Conservation (phyloP, 352 stramenopile genomes). For the Phytopythium sindhum region DNA sequence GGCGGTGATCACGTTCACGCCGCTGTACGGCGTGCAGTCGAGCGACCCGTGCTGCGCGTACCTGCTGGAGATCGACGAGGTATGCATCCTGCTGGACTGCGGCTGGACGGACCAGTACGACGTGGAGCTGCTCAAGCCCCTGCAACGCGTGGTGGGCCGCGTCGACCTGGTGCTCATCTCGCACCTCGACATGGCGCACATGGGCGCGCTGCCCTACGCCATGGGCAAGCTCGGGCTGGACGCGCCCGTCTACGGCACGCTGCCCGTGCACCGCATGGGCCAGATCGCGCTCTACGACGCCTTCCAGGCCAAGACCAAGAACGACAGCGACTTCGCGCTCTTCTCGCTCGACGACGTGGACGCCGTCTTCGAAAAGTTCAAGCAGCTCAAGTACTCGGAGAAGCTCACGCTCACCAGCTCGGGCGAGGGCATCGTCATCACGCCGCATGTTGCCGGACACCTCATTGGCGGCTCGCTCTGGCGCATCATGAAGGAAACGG, state of each 20-base stretch:
- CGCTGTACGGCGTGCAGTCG: conserved; percentile 85
- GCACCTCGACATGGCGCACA: conserved; percentile 87
- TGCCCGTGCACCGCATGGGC: conserved; percentile 95
- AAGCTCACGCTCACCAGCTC: conserved; percentile 86
- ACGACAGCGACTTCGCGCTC: conserved; percentile 90
- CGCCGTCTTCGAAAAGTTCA: conserved; percentile 89
- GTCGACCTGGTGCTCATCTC: conserved; percentile 90
- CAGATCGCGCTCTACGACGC: conserved; percentile 96
- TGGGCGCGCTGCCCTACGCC: conserved; percentile 88
- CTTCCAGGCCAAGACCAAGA: conserved; percentile 90
- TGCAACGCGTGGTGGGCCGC: conserved; percentile 78
- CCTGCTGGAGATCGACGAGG: conserved; percentile 89
- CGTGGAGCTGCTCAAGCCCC: conserved; percentile 72
- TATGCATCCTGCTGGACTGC: conserved; percentile 90
- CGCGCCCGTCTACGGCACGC: conserved; percentile 91
- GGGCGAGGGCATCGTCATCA: conserved; percentile 90
- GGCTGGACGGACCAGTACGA: conserved; percentile 90
- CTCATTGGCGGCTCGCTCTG: conserved; percentile 94
- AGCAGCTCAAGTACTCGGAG: conserved; percentile 95
- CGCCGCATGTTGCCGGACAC: conserved; percentile 92
- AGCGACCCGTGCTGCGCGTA: conserved; percentile 81
- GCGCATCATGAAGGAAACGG: conserved; percentile 93
- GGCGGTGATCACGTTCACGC: conserved; percentile 90
- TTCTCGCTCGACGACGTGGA: conserved; percentile 94
- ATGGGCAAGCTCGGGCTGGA: conserved; percentile 83